phyloP scores from a whole-genome alignment of 495 filamentous ascomycete genomes.

The Neurospora intermedia region DNA sequence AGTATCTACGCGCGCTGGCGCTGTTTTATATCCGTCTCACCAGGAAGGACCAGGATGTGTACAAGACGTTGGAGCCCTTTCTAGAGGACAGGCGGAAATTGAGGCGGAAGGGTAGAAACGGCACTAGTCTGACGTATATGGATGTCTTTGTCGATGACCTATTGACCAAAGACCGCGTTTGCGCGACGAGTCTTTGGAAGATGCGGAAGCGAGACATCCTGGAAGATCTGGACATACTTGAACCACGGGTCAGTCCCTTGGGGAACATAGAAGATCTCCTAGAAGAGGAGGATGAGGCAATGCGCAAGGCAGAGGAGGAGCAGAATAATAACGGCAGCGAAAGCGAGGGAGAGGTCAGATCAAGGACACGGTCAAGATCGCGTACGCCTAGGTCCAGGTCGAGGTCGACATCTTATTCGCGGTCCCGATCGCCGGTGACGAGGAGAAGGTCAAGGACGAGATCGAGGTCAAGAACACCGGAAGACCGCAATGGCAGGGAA shows the following conservation, averaged over 20 bases:
- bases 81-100: slow-evolving; percentile 78
- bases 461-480: slow-evolving; percentile 7
- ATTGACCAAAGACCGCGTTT: slow-evolving; percentile 79
- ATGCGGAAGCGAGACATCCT: slow-evolving; percentile 69
- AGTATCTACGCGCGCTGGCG: slow-evolving; percentile 81
- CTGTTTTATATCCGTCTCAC: slow-evolving; percentile 92
- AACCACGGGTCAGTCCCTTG: slow-evolving; percentile 74
- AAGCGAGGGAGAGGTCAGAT: slow-evolving; percentile 10
- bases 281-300: slow-evolving; percentile 45
- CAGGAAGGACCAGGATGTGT: slow-evolving; percentile 71
- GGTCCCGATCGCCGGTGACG: not conserved
- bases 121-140: slow-evolving; percentile 65
- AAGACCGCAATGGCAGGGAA: slow-evolving; percentile 14
- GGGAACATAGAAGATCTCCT: slow-evolving; percentile 80
- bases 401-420: slow-evolving; percentile 10
- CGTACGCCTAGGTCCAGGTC: not conserved
- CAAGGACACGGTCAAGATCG: slow-evolving; percentile 9
- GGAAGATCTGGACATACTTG: slow-evolving; percentile 83
- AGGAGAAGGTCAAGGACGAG: slow-evolving; percentile 12
- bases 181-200: slow-evolving; percentile 87
- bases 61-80: slow-evolving; percentile 68
- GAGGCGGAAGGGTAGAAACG: slow-evolving; percentile 58
- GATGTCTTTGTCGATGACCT: slow-evolving; percentile 93
- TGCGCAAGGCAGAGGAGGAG: slow-evolving; percentile 15
- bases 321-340: slow-evolving; percentile 11